Conservation (phyloP, 352 stramenopile species). For the Phytophthora sojae region DNA sequence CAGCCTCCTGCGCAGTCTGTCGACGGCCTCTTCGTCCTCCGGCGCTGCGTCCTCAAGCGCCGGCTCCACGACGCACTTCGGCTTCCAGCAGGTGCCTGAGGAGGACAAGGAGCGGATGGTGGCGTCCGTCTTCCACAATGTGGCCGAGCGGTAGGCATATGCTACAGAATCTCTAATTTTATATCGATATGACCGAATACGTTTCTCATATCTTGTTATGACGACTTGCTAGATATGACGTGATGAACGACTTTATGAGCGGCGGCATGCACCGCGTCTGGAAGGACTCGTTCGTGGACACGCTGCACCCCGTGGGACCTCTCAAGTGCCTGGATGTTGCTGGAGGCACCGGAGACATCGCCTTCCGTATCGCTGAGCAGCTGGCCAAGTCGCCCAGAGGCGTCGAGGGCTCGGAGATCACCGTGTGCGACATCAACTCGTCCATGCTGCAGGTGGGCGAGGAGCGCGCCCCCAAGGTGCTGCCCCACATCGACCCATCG, state of each 20-base stretch:
- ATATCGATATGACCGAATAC: neutral
- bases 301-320: slow-evolving; percentile 76
- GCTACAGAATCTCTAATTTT: neutral
- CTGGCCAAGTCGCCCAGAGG: slow-evolving; percentile 46
- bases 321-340: slow-evolving; percentile 96
- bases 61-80: slow-evolving; percentile 82
- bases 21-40: slow-evolving; percentile 3
- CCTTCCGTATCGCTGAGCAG: slow-evolving; percentile 95
- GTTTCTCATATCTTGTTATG: neutral
- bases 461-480: slow-evolving; percentile 82
- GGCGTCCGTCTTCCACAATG: slow-evolving; percentile 97
- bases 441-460: slow-evolving; percentile 98
- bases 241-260: slow-evolving; percentile 99
- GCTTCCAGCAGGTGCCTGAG: slow-evolving; percentile 91
- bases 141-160: slow-evolving; percentile 92
- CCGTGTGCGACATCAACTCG: slow-evolving; percentile 99
- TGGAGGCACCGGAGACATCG: slow-evolving; percentile 98
- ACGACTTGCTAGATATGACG: slow-evolving; percentile 76
- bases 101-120: slow-evolving; percentile 97
- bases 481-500: slow-evolving; percentile 56
- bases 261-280: slow-evolving; percentile 95
- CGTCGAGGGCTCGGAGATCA: slow-evolving; percentile 80
- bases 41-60: slow-evolving; percentile 1
- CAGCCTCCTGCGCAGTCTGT: slow-evolving; percentile 28
- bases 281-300: slow-evolving; percentile 97